phyloP scores from a whole-genome alignment of 352 stramenopile species.

The Pythium insidiosum region DNA sequence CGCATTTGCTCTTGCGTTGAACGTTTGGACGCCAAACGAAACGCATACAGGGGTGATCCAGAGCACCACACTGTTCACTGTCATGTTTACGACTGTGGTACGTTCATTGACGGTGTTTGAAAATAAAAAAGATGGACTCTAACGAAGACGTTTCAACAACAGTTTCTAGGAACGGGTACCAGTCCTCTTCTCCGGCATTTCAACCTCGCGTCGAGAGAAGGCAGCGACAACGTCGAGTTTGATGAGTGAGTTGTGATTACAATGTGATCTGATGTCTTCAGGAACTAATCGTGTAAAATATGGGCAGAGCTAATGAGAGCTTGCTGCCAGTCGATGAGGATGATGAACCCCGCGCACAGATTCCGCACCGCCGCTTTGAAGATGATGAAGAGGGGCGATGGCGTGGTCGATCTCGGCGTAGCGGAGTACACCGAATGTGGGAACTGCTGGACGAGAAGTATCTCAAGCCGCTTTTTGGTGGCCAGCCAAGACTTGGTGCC shows the following conservation, averaged over 20 bases:
- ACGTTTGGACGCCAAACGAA: constrained; percentile 11
- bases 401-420: not conserved
- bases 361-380: constrained; percentile 5
- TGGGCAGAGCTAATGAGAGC: constrained; percentile 39
- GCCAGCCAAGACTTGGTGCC: constrained; percentile 4
- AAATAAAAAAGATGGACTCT: not conserved
- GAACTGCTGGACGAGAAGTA: constrained; percentile 4
- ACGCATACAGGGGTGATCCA: constrained; percentile 1
- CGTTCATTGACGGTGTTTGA: constrained; percentile 2
- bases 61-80: constrained; percentile 3
- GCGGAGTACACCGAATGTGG: constrained; percentile 1
- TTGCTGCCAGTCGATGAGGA: constrained; percentile 43
- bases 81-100: constrained; percentile 17
- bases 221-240: constrained; percentile 21
- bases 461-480: constrained; percentile 10
- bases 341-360: constrained; percentile 24
- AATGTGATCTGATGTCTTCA: too few relatives aligned
- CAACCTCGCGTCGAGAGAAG: constrained; percentile 31
- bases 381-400: not conserved
- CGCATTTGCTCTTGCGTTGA: constrained; percentile 58
- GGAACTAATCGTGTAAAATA: too few relatives aligned
- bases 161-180: constrained; percentile 58
- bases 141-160: not conserved
- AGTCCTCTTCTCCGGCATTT: constrained; percentile 55
- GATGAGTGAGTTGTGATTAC: constrained; percentile 42